A percentile compares a stretch with the other conserved stretches of the same genome.
Evolutionary conservation across 306 rosid genomes (phyloP).

Genomic region (Rosa chinensis): DNA sequence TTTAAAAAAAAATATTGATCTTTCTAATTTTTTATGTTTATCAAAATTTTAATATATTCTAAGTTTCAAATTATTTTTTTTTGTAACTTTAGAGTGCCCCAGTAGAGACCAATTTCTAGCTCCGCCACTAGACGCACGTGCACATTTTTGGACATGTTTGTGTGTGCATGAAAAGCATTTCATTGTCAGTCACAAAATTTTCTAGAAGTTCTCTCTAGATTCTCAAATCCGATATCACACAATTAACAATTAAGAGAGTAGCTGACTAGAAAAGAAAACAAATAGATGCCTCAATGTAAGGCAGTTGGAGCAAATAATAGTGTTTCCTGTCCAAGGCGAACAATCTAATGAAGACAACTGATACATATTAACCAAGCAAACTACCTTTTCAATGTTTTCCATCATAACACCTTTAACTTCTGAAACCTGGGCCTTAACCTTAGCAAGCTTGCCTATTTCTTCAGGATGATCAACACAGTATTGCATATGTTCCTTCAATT

Average conservation of each 20-base stretch:
- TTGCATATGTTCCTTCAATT: slow-evolving; percentile 95
- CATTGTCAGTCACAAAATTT: background rate
- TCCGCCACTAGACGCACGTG: background rate
- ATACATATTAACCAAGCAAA: background rate
- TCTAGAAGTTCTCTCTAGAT: background rate
- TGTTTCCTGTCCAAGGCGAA: background rate
- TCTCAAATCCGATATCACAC: background rate
- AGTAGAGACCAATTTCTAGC: no score
- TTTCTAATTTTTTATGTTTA: no score
- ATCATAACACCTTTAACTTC: slow-evolving; percentile 99
- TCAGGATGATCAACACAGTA: slow-evolving; percentile 94
- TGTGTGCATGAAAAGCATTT: background rate
- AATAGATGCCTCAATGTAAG: no score
- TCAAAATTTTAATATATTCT: no score
- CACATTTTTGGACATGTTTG: background rate
- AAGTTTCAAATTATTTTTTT: no score
- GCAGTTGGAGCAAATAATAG: background rate
- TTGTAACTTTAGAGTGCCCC: no score
- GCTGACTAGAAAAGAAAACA: background rate
- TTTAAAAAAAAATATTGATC: no score
- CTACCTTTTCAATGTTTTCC: slow-evolving; percentile 99
- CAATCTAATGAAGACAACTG: background rate
- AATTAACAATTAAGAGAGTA: background rate
- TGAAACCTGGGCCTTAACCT: slow-evolving; percentile 98
- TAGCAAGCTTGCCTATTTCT: slow-evolving; percentile 91